A percentile compares a stretch with the other conserved stretches of the same genome.
Evolutionary conservation across 495 filamentous ascomycete species (phyloP).

Genomic region (Patellaria atrata): DNA sequence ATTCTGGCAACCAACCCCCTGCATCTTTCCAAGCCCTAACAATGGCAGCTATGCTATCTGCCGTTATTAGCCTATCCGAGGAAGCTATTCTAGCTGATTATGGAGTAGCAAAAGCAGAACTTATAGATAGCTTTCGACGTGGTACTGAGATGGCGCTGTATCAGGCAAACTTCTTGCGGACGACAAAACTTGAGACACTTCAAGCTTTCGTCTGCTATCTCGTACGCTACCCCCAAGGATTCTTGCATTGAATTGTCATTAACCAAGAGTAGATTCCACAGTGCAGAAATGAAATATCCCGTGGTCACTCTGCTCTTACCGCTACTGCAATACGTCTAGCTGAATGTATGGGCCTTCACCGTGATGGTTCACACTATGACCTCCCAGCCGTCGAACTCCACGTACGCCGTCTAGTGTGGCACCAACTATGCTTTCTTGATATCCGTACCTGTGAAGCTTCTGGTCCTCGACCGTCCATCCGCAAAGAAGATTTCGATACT

Average conservation of each 20-base stretch:
- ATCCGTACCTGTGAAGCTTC: conserved; percentile 62
- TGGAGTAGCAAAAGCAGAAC: conserved; percentile 34
- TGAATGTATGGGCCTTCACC: conserved; percentile 63
- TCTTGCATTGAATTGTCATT: background rate
- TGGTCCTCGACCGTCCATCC: conserved; percentile 52
- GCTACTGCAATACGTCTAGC: conserved; percentile 57
- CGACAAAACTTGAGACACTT: conserved; percentile 53
- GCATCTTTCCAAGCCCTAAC: conserved; percentile 51
- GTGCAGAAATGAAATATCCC: conserved; percentile 52
- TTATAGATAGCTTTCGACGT: conserved; percentile 45
- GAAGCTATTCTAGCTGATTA: conserved; percentile 34
- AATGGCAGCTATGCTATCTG: conserved; percentile 52
- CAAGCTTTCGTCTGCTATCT: conserved; percentile 65
- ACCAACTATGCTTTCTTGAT: conserved; percentile 60
- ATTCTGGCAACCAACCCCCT: conserved; percentile 39
- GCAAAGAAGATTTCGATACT: conserved; percentile 57
- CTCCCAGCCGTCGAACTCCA: conserved; percentile 54
- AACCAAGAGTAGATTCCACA: conserved; percentile 41
- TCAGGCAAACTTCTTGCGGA: conserved; percentile 53
- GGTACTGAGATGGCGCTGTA: conserved; percentile 49
- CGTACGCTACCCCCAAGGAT: conserved; percentile 22
- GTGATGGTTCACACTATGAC: conserved; percentile 47
- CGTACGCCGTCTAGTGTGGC: conserved; percentile 63
- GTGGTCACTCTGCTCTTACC: conserved; percentile 55
- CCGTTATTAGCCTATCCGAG: conserved; percentile 47